These are phyloP conservation scores for Beta corolliflora DNA, from an alignment of 179 eudicot genomes.

Conservation along the genomic window DNA sequence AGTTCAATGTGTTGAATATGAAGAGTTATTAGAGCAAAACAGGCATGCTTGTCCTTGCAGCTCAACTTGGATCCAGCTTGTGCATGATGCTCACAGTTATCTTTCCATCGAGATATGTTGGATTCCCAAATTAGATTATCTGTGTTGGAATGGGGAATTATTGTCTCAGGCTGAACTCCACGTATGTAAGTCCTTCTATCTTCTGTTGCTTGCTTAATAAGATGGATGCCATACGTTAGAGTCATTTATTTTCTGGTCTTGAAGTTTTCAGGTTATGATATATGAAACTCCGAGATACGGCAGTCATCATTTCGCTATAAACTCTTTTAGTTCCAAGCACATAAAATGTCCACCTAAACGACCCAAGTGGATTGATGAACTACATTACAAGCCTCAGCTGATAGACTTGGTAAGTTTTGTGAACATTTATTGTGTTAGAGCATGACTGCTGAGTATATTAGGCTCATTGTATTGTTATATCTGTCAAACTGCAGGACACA, in stretches of 20 bases:
- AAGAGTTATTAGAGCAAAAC: slow-evolving; percentile 38
- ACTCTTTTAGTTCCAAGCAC: slow-evolving; percentile 37
- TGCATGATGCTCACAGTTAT: slow-evolving; percentile 32
- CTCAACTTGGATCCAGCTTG: slow-evolving; percentile 55
- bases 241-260: slow-evolving; percentile 28
- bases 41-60: slow-evolving; percentile 30
- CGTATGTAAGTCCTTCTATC: slow-evolving; percentile 89
- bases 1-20: slow-evolving; percentile 43
- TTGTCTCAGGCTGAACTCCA: slow-evolving; percentile 65
- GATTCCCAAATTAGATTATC: slow-evolving; percentile 67
- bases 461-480: slow-evolving; percentile 12
- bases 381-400: slow-evolving; percentile 47
- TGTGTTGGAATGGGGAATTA: slow-evolving; percentile 51
- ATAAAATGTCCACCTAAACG: slow-evolving; percentile 37
- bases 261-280: slow-evolving; percentile 62
- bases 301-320: slow-evolving; percentile 72
- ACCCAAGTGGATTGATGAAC: slow-evolving; percentile 80
- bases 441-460: slow-evolving; percentile 1
- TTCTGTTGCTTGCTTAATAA: slow-evolving; percentile 27
- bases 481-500: slow-evolving; percentile 50
- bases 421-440: slow-evolving; percentile 1
- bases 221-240: slow-evolving; percentile 20
- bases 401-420: slow-evolving; percentile 67
- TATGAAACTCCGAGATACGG: slow-evolving; percentile 82
- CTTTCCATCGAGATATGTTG: slow-evolving; percentile 34